phyloP scores from a whole-genome alignment of 2,329 filamentous ascomycete genomes.

The Trichoderma hamatum region DNA sequence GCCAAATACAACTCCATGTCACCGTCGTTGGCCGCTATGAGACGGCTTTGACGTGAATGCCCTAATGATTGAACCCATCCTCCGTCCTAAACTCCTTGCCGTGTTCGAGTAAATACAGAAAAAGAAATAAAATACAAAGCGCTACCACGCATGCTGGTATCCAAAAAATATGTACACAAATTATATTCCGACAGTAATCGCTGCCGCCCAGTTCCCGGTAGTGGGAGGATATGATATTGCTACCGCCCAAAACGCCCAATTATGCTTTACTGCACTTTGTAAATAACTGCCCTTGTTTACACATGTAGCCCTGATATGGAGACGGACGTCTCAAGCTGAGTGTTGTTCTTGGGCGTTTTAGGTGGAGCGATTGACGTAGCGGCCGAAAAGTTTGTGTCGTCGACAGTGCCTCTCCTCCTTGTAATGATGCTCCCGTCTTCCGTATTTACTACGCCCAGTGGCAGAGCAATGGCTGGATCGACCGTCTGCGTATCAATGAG shows the following conservation, averaged over 20 bases:
- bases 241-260: not conserved
- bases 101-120: not conserved
- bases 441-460: conserved; percentile 1
- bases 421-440: conserved; percentile 1
- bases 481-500: conserved; percentile 20
- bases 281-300: not conserved
- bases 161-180: not conserved
- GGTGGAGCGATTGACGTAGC: not conserved
- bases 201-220: not conserved
- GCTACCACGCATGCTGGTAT: not conserved
- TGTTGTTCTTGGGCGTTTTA: not conserved
- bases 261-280: not conserved
- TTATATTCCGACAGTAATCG: not conserved
- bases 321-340: conserved; percentile 6
- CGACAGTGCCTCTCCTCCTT: not conserved
- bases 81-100: not conserved
- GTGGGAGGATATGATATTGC: not conserved
- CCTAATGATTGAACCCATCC: not conserved
- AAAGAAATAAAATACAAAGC: not conserved
- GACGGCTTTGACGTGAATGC: not conserved
- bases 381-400: conserved; percentile 8
- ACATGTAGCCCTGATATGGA: not conserved
- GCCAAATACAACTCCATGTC: not conserved
- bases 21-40: not conserved
- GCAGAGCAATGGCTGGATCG: not conserved